phyloP scores from a whole-genome alignment of 2,329 filamentous ascomycete species.

The Fusarium irregulare region DNA sequence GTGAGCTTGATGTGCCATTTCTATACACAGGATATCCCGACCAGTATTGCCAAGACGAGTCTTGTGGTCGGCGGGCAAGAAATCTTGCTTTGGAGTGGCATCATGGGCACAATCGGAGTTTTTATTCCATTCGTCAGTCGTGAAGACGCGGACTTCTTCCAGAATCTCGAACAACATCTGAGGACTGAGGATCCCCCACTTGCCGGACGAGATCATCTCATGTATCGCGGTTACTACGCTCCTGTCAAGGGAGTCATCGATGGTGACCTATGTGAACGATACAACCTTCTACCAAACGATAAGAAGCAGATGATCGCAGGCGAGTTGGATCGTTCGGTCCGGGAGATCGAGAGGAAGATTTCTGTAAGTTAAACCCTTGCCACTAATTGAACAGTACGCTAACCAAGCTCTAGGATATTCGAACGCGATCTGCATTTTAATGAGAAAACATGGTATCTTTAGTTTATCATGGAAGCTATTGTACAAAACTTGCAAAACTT shows the following conservation, averaged over 20 bases:
- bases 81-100: constrained; percentile 89
- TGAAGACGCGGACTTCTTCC: constrained; percentile 98
- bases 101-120: constrained; percentile 94
- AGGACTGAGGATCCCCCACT: constrained; percentile 87
- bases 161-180: constrained; percentile 89
- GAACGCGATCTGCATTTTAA: constrained; percentile 70
- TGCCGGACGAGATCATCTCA: constrained; percentile 92
- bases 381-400: constrained; percentile 26
- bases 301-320: constrained; percentile 96
- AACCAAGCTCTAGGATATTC: constrained; percentile 61
- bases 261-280: constrained; percentile 95
- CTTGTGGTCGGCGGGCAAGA: constrained; percentile 93
- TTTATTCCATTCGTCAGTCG: constrained; percentile 91
- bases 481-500: constrained; percentile 45
- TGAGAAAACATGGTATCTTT: constrained; percentile 38
- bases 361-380: constrained; percentile 61
- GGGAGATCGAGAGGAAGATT: constrained; percentile 97
- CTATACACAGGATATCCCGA: constrained; percentile 92
- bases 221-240: constrained; percentile 95
- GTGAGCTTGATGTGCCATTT: constrained; percentile 88
- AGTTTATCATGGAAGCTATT: constrained; percentile 41
- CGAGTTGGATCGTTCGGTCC: constrained; percentile 88
- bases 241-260: constrained; percentile 98
- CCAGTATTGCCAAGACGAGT: constrained; percentile 87
- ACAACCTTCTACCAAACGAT: constrained; percentile 82